These are phyloP conservation scores for Viola odorata DNA, from an alignment of 345 rosid genomes.

Conservation along the genomic window DNA sequence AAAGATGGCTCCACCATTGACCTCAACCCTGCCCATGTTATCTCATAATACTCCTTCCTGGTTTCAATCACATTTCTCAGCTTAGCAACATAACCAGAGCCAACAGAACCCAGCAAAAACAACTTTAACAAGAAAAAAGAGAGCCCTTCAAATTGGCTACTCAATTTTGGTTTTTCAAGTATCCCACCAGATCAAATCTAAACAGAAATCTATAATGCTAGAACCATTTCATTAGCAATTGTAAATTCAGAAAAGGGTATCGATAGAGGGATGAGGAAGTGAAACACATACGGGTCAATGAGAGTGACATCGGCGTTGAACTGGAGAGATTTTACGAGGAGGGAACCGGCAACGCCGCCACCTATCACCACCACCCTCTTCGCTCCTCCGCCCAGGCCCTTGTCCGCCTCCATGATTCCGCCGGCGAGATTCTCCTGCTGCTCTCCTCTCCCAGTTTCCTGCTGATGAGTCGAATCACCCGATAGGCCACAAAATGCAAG, in stretches of 20 bases:
- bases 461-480: too few relatives aligned
- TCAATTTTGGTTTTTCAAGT: too few relatives aligned
- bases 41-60: slow-evolving; percentile 96
- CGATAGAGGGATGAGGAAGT: too few relatives aligned
- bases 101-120: background rate
- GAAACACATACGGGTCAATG: slow-evolving; percentile 50
- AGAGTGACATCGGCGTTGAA: slow-evolving; percentile 57
- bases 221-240: too few relatives aligned
- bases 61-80: background rate
- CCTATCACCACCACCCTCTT: slow-evolving; percentile 51
- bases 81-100: background rate
- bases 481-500: too few relatives aligned
- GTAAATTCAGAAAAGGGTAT: too few relatives aligned
- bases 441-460: too few relatives aligned
- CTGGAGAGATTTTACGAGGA: slow-evolving; percentile 48
- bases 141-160: too few relatives aligned
- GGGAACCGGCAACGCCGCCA: slow-evolving; percentile 59
- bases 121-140: background rate
- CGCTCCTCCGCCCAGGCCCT: slow-evolving; percentile 4
- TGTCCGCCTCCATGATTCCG: background rate
- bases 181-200: too few relatives aligned
- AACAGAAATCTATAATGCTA: too few relatives aligned
- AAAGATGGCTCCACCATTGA: slow-evolving; percentile 78
- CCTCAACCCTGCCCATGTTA: slow-evolving; percentile 79
- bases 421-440: too few relatives aligned